Evolutionary conservation across 2,329 filamentous ascomycete species (phyloP), one percentile per base, ranked within the genome.

Genomic region (Aspergillus sclerotialis): DNA sequence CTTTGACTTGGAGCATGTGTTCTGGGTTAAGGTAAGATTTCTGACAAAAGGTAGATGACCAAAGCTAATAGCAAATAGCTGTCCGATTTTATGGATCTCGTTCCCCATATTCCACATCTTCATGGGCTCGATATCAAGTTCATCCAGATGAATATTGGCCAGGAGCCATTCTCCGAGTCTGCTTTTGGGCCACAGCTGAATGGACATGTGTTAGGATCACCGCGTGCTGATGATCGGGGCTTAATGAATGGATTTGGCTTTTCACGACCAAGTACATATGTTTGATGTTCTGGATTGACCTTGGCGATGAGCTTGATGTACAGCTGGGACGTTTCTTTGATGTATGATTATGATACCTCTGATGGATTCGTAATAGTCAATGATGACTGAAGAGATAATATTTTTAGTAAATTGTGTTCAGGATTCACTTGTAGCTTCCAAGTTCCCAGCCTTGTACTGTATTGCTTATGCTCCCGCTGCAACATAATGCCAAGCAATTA

Each of bases 41-140:
- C 16, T 17, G 4, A 7, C n/a, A n/a, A n/a, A n/a, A n/a, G n/a
- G n/a, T n/a, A n/a, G n/a, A n/a, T n/a, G n/a, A n/a, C n/a, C n/a
- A n/a, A n/a, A n/a, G n/a, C n/a, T n/a, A n/a, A n/a, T n/a, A n/a
- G n/a, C n/a, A n/a, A n/a, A n/a, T 39, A 68, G 65, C 60, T 69
- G 32, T 67, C 67, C 28, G 68, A 69, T 49, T 71, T 72, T 45
- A 62, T 65, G 55, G 65, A 70, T 38, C 60, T 70, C 24, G 60
- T 69, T 30, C 65, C 66, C 16, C 64, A 67, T 40, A 59, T 68
- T 41, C 63, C 64, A 19, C 68, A 72, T 48, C 60, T 72, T 12
- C 53, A 65, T 21, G 63, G 58, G 4, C 45, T 69, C 21, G 48
- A 60, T 25, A 52, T 66, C 21, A 53, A 61, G 23, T 53, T 62